Base-by-base conservation (phyloP, 1,284 basidiomycete genomes). In the Limonomyces culmigenus region DNA sequence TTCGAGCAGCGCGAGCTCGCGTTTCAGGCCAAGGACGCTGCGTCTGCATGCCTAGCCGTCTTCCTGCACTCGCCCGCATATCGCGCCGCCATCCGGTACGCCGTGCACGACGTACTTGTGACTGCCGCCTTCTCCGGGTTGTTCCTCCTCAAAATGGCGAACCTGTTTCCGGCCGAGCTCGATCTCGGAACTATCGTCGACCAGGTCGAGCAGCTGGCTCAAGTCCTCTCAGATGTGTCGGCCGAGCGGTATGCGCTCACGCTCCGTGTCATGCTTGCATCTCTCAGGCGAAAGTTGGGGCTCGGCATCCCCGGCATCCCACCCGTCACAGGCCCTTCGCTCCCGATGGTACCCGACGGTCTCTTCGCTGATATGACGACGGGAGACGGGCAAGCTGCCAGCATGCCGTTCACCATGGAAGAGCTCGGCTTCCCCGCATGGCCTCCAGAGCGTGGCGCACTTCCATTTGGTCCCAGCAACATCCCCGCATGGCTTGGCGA, bases 1-100 rank as follows among this genome's bases (percentile, higher is more conserved):
- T 85, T 84, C 40, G 89, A 92, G 50, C 89, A 93, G 52, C 74
- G 85, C 21, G 88, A 93, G 52, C 68, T 95, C 31, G 89, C 89
- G 5, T 89, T 93, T 62, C 81, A 89, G 48, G 89, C 88, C 5
- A 92, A 91, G 54, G 83, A 92, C 46, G 84, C 87, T 0, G 89
- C 89, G 2, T 74, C 79, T 35, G 76, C 75, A 38, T 91, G 86
- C 52, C 60, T 95, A 27, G 70, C 72, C 23, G 78, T 81, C 40
- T 84, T 88, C 53, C 62, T 89, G 42, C 74, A 70, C 41, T 83
- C 80, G 19, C 63, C 73, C 3, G 75, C 79, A 33, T 87, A 87
- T 47, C 65, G 79, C 78, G 78, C 80, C 42, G 81, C 83, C 30
- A 64, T 86, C 37, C 66, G 79, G 43, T 92, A 92, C 54, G 87